Evolutionary conservation across 1,139 yeast species (phyloP).

Genomic region (Taiozyma onychis): DNA sequence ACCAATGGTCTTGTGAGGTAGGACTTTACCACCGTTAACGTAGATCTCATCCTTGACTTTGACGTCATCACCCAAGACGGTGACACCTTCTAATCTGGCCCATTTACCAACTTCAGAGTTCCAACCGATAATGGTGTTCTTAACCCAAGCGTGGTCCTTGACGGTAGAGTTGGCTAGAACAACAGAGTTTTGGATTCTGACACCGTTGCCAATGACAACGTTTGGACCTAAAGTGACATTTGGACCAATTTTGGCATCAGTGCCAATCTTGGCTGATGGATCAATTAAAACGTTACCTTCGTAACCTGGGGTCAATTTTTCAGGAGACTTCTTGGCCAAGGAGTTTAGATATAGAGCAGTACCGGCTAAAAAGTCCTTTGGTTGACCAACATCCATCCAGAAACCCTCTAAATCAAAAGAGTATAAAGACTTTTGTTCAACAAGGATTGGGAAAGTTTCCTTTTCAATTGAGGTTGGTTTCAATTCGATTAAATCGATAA

Average conservation of each 20-base stretch:
- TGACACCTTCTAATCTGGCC: conserved; percentile 98
- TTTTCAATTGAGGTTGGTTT: conserved; percentile 99
- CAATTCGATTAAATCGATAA: conserved; percentile 92
- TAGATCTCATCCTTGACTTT: conserved; percentile 97
- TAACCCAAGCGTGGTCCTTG: conserved; percentile 97
- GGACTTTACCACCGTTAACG: conserved; percentile 98
- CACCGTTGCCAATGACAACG: conserved; percentile 96
- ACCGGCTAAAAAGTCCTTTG: conserved; percentile 98
- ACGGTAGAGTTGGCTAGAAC: conserved; percentile 86
- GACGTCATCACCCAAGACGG: conserved; percentile 98
- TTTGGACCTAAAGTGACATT: conserved; percentile 98
- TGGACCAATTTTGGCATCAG: conserved; percentile 95
- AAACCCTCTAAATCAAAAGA: conserved; percentile 97
- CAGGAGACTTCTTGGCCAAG: conserved; percentile 73
- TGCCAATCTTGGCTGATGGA: conserved; percentile 90
- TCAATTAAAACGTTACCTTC: conserved; percentile 93
- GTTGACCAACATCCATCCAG: conserved; percentile 99
- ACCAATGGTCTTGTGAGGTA: conserved; percentile 97
- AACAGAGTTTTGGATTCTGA: conserved; percentile 94
- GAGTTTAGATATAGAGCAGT: conserved; percentile 89
- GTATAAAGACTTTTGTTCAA: conserved; percentile 81
- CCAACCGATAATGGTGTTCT: conserved; percentile 99
- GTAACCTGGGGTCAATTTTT: conserved; percentile 52
- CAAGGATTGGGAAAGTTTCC: conserved; percentile 98
- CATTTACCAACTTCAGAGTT: conserved; percentile 96